A percentile compares a stretch with the other conserved stretches of the same genome.
Conservation (phyloP, 495 filamentous ascomycete genomes). For the Rusavskia elegans region DNA sequence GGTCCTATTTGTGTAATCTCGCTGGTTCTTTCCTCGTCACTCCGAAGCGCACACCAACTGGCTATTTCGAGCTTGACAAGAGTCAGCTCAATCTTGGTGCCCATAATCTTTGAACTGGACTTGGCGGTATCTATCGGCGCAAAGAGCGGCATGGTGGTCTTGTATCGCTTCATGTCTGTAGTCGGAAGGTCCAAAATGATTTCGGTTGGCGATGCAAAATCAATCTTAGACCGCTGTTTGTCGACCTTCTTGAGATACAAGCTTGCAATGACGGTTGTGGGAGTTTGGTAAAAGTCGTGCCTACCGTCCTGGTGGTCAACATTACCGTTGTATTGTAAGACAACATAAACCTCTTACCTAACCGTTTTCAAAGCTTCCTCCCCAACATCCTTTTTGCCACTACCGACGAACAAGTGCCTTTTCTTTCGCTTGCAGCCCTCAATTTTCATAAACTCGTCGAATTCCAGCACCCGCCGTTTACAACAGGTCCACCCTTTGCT, state of each 20-base stretch:
- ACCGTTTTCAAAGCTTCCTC: slow-evolving; percentile 49
- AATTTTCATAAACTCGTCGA: slow-evolving; percentile 95
- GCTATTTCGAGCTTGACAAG: slow-evolving; percentile 67
- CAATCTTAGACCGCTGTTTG: slow-evolving; percentile 54
- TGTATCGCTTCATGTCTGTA: slow-evolving; percentile 70
- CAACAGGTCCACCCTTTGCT: slow-evolving; percentile 96
- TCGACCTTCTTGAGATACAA: slow-evolving; percentile 96
- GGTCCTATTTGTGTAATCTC: slow-evolving; percentile 72
- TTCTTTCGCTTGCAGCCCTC: slow-evolving; percentile 72
- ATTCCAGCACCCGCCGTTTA: slow-evolving; percentile 87
- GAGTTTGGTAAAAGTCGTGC: slow-evolving; percentile 91
- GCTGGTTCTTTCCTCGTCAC: slow-evolving; percentile 61
- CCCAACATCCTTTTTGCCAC: slow-evolving; percentile 43
- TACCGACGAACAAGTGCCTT: slow-evolving; percentile 76
- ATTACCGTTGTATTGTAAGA: background rate
- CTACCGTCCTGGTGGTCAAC: slow-evolving; percentile 22
- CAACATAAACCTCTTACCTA: slow-evolving; percentile 29
- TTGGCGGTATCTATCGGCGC: slow-evolving; percentile 55
- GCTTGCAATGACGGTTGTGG: slow-evolving; percentile 68
- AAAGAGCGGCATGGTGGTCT: slow-evolving; percentile 57
- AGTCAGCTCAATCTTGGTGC: slow-evolving; percentile 86
- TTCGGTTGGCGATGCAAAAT: slow-evolving; percentile 37
- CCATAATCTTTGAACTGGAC: slow-evolving; percentile 69
- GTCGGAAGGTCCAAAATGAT: slow-evolving; percentile 70
- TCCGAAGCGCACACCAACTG: slow-evolving; percentile 81